Evolutionary conservation across 495 filamentous ascomycete species (phyloP), one percentile per base, ranked within the genome.

Genomic region (Penicillium nucicola): DNA sequence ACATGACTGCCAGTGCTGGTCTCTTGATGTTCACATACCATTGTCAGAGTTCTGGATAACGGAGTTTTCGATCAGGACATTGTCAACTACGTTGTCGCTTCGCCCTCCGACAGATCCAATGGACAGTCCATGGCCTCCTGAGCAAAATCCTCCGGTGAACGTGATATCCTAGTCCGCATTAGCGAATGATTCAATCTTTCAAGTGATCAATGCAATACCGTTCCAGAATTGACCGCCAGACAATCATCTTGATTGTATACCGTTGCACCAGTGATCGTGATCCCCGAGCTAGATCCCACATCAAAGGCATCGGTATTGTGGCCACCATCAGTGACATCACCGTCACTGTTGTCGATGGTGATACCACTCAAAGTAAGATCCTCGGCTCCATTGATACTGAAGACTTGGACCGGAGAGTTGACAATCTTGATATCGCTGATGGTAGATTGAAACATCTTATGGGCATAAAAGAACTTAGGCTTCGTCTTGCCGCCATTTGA

Each of bases 281-380:
- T 68, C n/a, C 72, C 67, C 19, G 66, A 71, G 4, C 70, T 76
- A 1, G 54, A 58, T 8, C 82, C 77, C 50, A 88, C 71, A 50
- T 87, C 84, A 59, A 87, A 88, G 4, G 72, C 84, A 55, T 88
- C 84, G 3, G 85, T 86, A 65, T 87, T 88, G 50, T 84, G 78
- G 7, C 78, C 84, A 11, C 66, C 63, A 13, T 53, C 63, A 13
- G 52, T 53, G 4, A 39, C 53, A 43, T 82, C 76, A 17, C 82
- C 84, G 14, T 68, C 82, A 4, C 69, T 68, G 66, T 84, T 82
- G 52, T 87, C 76, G 50, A 88, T 79, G 4, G 77, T 83, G 52
- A 87, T 74, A 30, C 66, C 57, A 20, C 61, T 65, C 23, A 89
- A 42, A 0, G 69, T 78, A 8, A 87, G 65, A 18, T 74, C 70